phyloP scores from a whole-genome alignment of 345 rosid species.

The Trapa incisa region DNA sequence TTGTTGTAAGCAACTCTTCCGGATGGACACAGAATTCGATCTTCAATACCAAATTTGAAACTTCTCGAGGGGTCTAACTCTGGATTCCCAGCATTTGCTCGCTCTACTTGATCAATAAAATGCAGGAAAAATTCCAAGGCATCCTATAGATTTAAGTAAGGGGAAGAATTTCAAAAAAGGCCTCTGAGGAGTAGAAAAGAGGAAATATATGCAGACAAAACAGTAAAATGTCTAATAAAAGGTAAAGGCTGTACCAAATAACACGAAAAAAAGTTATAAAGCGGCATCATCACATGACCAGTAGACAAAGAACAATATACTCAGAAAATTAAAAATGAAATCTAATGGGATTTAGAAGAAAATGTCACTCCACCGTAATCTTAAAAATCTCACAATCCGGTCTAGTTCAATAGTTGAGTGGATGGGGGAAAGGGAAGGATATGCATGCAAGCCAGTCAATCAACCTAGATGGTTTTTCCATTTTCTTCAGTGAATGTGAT shows the following conservation, averaged over 20 bases:
- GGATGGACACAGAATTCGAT: constrained; percentile 74
- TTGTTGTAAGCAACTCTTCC: constrained; percentile 84
- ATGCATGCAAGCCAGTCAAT: background rate
- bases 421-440: background rate
- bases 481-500: background rate
- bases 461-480: background rate
- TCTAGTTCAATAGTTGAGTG: background rate
- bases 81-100: constrained; percentile 41
- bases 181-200: background rate
- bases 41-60: constrained; percentile 96
- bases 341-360: background rate
- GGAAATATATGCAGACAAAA: background rate
- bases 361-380: background rate
- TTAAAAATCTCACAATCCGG: background rate
- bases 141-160: constrained; percentile 37
- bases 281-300: background rate
- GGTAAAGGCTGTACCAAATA: background rate
- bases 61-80: constrained; percentile 75
- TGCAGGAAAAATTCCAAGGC: constrained; percentile 93
- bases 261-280: background rate
- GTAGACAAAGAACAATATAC: background rate
- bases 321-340: background rate
- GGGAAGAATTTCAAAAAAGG: constrained; percentile 1
- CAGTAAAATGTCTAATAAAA: background rate
- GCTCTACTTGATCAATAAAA: constrained; percentile 89